These are phyloP conservation scores for Wickerhamiella domercqiae DNA, from an alignment of 805 yeast genomes.

Conservation along the genomic window DNA sequence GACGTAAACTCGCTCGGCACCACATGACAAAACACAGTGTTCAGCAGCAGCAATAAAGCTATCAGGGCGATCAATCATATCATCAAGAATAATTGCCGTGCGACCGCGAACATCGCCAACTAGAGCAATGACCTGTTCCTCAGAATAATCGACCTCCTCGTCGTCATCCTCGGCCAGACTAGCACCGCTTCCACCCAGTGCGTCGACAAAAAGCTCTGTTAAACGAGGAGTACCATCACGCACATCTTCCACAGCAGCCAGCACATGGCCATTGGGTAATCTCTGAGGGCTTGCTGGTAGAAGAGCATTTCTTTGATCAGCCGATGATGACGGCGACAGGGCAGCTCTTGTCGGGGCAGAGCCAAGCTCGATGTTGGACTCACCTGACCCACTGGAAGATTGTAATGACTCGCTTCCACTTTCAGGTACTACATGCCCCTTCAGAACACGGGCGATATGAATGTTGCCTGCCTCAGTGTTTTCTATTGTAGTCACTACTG, in stretches of 20 bases:
- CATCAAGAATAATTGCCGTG: conserved; percentile 89
- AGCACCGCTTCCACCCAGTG: conserved; percentile 68
- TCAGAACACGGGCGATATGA: conserved; percentile 89
- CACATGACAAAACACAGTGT: conserved; percentile 89
- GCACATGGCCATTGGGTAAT: not conserved
- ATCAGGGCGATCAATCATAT: conserved; percentile 91
- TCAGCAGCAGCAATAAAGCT: conserved; percentile 96
- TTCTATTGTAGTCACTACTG: not conserved
- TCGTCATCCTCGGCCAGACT: conserved; percentile 58
- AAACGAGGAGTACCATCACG: not conserved
- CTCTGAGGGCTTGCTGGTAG: not conserved
- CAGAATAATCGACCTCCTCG: conserved; percentile 55
- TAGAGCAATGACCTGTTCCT: conserved; percentile 79
- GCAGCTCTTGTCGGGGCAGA: too few species aligned
- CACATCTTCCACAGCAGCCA: too few species aligned
- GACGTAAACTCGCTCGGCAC: conserved; percentile 79
- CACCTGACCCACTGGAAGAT: too few species aligned
- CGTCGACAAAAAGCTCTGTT: conserved; percentile 27
- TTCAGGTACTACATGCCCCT: conserved; percentile 78
- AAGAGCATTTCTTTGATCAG: too few species aligned
- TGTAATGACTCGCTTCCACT: conserved; percentile 5
- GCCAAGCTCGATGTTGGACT: too few species aligned
- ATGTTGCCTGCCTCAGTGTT: conserved; percentile 26
- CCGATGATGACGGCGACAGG: too few species aligned
- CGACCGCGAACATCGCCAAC: conserved; percentile 91